Evolutionary conservation across 257 asterid genomes (phyloP).

Genomic region (Gentiana straminea): DNA sequence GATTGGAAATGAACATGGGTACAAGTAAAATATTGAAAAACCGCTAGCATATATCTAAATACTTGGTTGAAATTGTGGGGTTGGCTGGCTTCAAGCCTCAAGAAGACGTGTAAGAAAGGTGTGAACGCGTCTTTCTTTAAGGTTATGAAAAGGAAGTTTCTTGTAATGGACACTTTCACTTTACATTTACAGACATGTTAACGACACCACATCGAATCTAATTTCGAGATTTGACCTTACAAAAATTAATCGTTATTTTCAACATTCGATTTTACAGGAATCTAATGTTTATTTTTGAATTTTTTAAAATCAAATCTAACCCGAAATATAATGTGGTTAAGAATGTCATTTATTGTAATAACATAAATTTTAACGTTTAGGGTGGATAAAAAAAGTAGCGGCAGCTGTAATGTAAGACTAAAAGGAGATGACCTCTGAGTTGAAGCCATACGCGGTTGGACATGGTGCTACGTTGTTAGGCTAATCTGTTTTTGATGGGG

Average conservation of each 20-base stretch:
- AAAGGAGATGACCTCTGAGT: slow-evolving; percentile 17
- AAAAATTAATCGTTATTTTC: too few relatives aligned
- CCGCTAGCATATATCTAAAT: not conserved
- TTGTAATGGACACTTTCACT: not conserved
- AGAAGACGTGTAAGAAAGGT: slow-evolving; percentile 32
- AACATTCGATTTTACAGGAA: too few relatives aligned
- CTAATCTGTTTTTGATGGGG: not conserved
- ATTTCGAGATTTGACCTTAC: too few relatives aligned
- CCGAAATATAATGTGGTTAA: too few relatives aligned
- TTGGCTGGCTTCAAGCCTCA: slow-evolving; percentile 2
- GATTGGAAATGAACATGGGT: not conserved
- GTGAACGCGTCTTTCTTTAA: slow-evolving; percentile 32
- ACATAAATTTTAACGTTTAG: too few relatives aligned
- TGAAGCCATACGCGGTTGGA: slow-evolving; percentile 15
- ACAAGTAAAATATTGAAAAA: not conserved
- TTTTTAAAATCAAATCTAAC: too few relatives aligned
- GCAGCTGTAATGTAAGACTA: slow-evolving; percentile 8
- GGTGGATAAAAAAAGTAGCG: not conserved
- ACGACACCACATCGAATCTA: too few relatives aligned
- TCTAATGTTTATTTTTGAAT: too few relatives aligned
- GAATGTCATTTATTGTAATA: too few relatives aligned
- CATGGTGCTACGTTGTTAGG: slow-evolving; percentile 4
- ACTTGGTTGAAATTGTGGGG: slow-evolving; percentile 1
- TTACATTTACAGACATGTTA: too few relatives aligned
- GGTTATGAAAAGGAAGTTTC: slow-evolving; percentile 21